Conservation (phyloP, 257 asterid genomes). For the Thymus quinquecostatus region DNA sequence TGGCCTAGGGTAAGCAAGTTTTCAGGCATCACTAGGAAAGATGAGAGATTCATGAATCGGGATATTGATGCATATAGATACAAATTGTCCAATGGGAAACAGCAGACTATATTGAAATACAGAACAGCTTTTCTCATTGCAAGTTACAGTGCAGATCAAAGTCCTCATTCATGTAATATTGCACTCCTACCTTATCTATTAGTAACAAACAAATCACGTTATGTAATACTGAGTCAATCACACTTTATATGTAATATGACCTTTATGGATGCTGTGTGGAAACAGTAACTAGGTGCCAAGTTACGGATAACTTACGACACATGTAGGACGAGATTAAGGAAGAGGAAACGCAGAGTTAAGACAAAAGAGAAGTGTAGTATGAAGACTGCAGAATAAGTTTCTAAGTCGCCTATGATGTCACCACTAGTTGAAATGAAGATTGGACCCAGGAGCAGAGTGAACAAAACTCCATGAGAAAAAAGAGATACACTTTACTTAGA, state of each 20-base stretch:
- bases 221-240: slow-evolving; percentile 5
- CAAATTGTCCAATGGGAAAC: not conserved
- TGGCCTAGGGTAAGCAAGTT: slow-evolving; percentile 9
- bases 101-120: slow-evolving; percentile 16
- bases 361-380: not conserved
- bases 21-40: too few relatives aligned
- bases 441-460: slow-evolving; percentile 21
- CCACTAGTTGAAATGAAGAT: slow-evolving; percentile 11
- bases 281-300: slow-evolving; percentile 3
- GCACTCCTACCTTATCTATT: not conserved
- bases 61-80: too few relatives aligned
- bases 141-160: not conserved
- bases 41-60: too few relatives aligned
- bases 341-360: not conserved
- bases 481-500: not conserved
- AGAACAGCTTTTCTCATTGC: slow-evolving; percentile 16
- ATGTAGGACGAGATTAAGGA: not conserved
- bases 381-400: not conserved
- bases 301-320: not conserved
- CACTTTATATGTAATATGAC: not conserved
- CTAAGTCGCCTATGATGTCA: not conserved
- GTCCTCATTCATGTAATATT: too few relatives aligned
- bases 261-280: slow-evolving; percentile 9
- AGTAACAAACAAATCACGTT: not conserved
- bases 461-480: slow-evolving; percentile 14